Conservation (phyloP, 495 filamentous ascomycete genomes). For the Talaromyces stipitatus region DNA sequence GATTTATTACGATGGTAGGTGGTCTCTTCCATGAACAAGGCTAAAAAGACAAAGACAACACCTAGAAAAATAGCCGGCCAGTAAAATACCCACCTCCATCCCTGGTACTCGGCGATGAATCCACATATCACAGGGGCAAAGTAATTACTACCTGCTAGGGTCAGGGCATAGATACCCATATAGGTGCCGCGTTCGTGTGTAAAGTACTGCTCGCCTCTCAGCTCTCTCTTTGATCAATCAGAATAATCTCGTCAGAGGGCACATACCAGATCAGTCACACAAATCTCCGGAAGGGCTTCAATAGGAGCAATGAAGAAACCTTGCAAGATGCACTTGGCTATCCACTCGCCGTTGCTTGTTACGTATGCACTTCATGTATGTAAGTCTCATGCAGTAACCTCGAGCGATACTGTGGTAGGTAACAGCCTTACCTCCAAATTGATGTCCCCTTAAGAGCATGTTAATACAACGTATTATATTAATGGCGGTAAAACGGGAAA, state of each 20-base stretch:
- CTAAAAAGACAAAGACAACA: conserved; percentile 47
- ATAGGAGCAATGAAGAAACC: conserved; percentile 64
- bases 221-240: neutral
- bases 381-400: neutral
- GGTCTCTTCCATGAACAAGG: conserved; percentile 66
- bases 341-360: conserved; percentile 51
- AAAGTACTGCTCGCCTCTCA: conserved; percentile 55
- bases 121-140: conserved; percentile 58
- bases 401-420: neutral
- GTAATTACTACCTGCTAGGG: conserved; percentile 55
- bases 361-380: conserved; percentile 24
- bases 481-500: neutral
- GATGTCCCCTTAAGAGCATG: conserved; percentile 15
- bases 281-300: conserved; percentile 55
- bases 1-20: conserved; percentile 42
- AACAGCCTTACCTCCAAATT: conserved; percentile 32
- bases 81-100: conserved; percentile 58
- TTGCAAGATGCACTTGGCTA: conserved; percentile 49
- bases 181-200: conserved; percentile 58
- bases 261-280: conserved; percentile 50
- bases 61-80: conserved; percentile 56
- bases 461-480: conserved; percentile 3
- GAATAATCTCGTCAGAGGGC: neutral
- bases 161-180: conserved; percentile 57
- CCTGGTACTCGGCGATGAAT: conserved; percentile 58